These are phyloP conservation scores for Nannochloropsis gaditana DNA, from an alignment of 108 stramenopile genomes.

Conservation along the genomic window DNA sequence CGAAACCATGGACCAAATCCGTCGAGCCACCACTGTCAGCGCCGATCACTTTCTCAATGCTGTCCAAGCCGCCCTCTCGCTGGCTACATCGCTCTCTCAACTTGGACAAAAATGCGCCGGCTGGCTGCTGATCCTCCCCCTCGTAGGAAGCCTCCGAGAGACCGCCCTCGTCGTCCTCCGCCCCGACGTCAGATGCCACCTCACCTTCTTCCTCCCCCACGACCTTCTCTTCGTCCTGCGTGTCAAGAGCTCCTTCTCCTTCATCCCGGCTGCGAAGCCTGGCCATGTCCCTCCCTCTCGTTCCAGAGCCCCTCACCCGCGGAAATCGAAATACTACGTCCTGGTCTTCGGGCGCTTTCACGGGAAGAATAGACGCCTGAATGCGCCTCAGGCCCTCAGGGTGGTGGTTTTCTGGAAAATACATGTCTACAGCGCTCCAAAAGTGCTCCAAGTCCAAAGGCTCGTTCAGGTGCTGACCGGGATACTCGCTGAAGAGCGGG, in stretches of 20 bases:
- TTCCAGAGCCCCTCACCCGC: not conserved
- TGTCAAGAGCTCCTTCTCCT: too few species aligned
- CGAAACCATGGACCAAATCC: not conserved
- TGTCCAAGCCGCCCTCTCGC: not conserved
- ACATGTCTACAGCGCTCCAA: slow-evolving; percentile 26
- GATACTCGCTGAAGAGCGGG: slow-evolving; percentile 19
- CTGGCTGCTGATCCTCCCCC: not conserved
- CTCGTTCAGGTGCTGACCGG: slow-evolving; percentile 23
- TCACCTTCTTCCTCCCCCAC: not conserved
- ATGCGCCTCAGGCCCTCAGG: not conserved
- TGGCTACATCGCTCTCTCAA: not conserved
- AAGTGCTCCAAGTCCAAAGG: slow-evolving; percentile 39
- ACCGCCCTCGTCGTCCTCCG: not conserved
- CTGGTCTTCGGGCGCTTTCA: not conserved
- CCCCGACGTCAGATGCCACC: not conserved
- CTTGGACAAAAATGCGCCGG: not conserved
- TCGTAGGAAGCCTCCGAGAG: not conserved
- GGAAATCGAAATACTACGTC: not conserved
- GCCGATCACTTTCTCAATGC: too few species aligned
- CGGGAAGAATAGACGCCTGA: not conserved
- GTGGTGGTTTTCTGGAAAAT: slow-evolving; percentile 25
- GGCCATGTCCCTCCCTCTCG: not conserved
- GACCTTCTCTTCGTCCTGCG: not conserved
- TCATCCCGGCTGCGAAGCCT: not conserved
- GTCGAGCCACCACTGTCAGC: not conserved